Conservation (phyloP, 2,329 filamentous ascomycete species). For the Furcasterigmium sp. region DNA sequence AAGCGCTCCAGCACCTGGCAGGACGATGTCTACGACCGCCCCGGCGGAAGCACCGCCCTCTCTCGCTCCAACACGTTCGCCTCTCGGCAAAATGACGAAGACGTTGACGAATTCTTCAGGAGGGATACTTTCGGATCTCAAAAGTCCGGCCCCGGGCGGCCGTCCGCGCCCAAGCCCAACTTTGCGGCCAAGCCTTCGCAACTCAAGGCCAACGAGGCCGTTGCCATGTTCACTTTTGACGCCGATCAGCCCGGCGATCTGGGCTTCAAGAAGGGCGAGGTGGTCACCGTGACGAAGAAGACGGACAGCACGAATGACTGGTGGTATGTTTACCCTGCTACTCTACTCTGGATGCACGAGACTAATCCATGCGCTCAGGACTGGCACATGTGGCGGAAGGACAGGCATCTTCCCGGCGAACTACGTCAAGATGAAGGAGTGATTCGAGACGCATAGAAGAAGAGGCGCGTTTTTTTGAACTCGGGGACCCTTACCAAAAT, state of each 20-base stretch:
- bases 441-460: background rate
- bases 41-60: constrained; percentile 29
- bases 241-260: constrained; percentile 88
- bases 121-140: constrained; percentile 40
- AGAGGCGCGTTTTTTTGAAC: no score
- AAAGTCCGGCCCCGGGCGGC: constrained; percentile 63
- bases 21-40: constrained; percentile 68
- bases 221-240: constrained; percentile 92
- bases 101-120: constrained; percentile 33
- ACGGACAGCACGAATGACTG: constrained; percentile 93
- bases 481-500: no score
- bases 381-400: constrained; percentile 76
- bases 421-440: constrained; percentile 63
- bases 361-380: constrained; percentile 45
- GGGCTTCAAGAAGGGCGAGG: constrained; percentile 88
- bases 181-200: constrained; percentile 57
- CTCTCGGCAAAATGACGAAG: constrained; percentile 40
- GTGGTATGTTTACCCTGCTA: constrained; percentile 57
- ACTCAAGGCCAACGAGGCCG: constrained; percentile 70
- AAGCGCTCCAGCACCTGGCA: constrained; percentile 66
- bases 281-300: constrained; percentile 91
- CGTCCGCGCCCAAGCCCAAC: constrained; percentile 83
- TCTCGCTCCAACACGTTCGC: constrained; percentile 48
- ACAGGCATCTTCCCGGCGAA: constrained; percentile 92
- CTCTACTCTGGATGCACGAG: background rate